Conservation (phyloP, 352 stramenopile species). For the Phytophthora vignae region DNA sequence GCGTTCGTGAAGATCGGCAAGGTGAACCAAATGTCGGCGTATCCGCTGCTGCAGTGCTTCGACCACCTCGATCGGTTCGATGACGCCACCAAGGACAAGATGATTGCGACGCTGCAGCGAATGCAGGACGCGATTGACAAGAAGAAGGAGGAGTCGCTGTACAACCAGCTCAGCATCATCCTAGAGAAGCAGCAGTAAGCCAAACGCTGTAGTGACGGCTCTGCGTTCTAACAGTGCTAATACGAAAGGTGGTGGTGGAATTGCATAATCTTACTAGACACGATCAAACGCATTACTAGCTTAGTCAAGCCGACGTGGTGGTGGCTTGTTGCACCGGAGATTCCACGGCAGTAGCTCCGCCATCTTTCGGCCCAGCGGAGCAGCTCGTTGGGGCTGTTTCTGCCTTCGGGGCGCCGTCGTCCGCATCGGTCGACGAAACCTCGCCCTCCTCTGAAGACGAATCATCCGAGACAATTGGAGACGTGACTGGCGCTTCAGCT, state of each 20-base stretch:
- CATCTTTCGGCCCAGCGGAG: constrained; percentile 13
- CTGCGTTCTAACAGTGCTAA: background rate
- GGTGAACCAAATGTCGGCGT: constrained; percentile 88
- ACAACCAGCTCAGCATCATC: constrained; percentile 90
- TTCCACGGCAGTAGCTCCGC: constrained; percentile 13
- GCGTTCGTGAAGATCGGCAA: constrained; percentile 85
- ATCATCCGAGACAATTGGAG: constrained; percentile 36
- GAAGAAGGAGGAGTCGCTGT: constrained; percentile 85
- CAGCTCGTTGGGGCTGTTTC: constrained; percentile 21
- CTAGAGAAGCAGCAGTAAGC: constrained; percentile 77
- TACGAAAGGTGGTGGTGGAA: constrained; percentile 10
- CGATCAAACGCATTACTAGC: constrained; percentile 24
- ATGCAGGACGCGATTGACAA: constrained; percentile 84
- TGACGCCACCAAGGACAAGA: constrained; percentile 60
- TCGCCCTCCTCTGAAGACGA: constrained; percentile 24
- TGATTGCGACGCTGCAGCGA: constrained; percentile 60
- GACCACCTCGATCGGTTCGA: constrained; percentile 82
- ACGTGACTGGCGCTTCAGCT: constrained; percentile 9
- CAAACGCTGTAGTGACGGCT: constrained; percentile 14
- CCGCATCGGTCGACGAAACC: constrained; percentile 12
- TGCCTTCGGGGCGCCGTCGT: constrained; percentile 1
- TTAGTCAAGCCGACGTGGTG: constrained; percentile 34
- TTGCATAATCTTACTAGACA: constrained; percentile 38
- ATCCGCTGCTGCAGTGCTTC: constrained; percentile 83
- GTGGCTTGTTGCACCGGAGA: constrained; percentile 34